Conservation (phyloP, 192 early-diverging fungal species). For the Backusella tarrabulga region DNA sequence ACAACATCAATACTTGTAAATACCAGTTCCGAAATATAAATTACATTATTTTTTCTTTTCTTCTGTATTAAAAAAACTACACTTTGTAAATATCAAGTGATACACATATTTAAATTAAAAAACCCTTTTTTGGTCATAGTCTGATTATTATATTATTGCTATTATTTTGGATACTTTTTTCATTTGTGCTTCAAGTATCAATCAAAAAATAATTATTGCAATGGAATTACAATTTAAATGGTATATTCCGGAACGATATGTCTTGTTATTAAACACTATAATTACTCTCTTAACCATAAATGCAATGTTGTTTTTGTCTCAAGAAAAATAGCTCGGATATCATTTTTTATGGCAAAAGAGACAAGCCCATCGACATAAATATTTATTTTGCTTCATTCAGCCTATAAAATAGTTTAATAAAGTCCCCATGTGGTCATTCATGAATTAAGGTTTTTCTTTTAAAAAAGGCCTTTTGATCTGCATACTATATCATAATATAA, state of each 20-base stretch:
- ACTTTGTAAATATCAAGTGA: background rate
- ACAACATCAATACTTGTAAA: background rate
- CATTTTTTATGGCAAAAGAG: too few species aligned
- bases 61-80: too few species aligned
- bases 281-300: too few species aligned
- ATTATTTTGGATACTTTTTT: too few species aligned
- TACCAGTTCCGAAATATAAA: background rate
- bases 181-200: background rate
- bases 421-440: background rate
- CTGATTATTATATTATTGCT: background rate
- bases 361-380: background rate
- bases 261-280: too few species aligned
- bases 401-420: background rate
- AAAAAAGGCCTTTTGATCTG: too few species aligned
- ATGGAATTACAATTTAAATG: background rate
- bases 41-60: background rate
- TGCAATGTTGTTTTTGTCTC: too few species aligned
- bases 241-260: background rate
- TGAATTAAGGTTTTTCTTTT: too few species aligned
- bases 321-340: too few species aligned
- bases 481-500: too few species aligned
- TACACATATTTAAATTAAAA: background rate
- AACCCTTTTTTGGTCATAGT: background rate
- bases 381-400: background rate
- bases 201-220: background rate